These are phyloP conservation scores for Apostasia ramifera DNA, from an alignment of 106 monocot genomes.

Conservation along the genomic window DNA sequence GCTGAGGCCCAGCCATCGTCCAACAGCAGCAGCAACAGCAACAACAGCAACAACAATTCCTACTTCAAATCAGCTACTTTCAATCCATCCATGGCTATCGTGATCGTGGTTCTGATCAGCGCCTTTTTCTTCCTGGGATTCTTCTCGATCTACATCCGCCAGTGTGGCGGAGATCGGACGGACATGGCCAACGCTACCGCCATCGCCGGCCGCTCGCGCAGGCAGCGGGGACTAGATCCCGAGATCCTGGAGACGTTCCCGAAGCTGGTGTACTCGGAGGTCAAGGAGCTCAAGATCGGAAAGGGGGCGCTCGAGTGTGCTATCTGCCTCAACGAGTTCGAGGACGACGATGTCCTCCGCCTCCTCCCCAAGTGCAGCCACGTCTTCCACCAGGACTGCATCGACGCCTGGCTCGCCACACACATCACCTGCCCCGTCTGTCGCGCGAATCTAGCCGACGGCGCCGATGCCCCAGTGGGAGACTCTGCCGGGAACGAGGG, in stretches of 20 bases:
- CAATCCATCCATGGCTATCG: slow-evolving; percentile 64
- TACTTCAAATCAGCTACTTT: slow-evolving; percentile 20
- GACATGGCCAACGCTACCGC: slow-evolving; percentile 1
- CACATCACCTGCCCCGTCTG: slow-evolving; percentile 97
- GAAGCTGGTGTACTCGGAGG: slow-evolving; percentile 72
- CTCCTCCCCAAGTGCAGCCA: slow-evolving; percentile 82
- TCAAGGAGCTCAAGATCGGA: slow-evolving; percentile 65
- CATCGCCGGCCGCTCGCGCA: slow-evolving; percentile 18
- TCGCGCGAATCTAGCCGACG: slow-evolving; percentile 45
- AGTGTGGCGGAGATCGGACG: slow-evolving; percentile 26
- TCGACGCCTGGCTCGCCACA: slow-evolving; percentile 78
- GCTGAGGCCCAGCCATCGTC: slow-evolving; percentile 13
- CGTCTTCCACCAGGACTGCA: slow-evolving; percentile 93
- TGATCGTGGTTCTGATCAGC: slow-evolving; percentile 59
- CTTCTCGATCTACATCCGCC: slow-evolving; percentile 81
- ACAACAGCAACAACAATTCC: neutral
- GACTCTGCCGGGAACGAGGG: neutral
- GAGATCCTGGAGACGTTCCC: slow-evolving; percentile 65
- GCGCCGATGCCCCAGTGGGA: neutral
- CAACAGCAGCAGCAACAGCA: slow-evolving; percentile 1
- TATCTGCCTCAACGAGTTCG: slow-evolving; percentile 87
- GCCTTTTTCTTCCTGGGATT: slow-evolving; percentile 82
- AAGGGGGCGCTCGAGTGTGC: slow-evolving; percentile 83
- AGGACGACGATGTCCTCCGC: slow-evolving; percentile 73
- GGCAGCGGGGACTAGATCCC: slow-evolving; percentile 48